Evolutionary conservation across 768 basidiomycete genomes (phyloP), one percentile per base, ranked within the genome.

Genomic region (Mycena latifolia): DNA sequence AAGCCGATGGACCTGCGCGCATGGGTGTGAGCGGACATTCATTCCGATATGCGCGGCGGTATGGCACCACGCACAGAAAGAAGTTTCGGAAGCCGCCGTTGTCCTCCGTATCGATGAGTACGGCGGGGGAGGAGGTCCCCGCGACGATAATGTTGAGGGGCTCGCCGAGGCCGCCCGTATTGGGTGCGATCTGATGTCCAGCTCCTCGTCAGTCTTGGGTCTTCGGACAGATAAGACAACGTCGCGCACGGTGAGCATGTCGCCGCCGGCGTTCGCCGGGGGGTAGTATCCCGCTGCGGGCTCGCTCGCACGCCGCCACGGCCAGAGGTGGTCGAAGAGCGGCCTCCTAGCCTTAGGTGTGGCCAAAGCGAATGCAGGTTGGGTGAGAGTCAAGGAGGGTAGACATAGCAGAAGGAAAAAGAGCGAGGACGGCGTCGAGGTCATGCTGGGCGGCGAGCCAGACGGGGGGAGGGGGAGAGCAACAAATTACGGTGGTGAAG

Each of bases 61-160:
- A 11, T 3, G 28, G n/a, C n/a, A n/a, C n/a, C 27, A 85, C 92
- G 70, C 71, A 95, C 93, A 90, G 78, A 74, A 89, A 92, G 79
- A 91, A 96, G 74, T 96, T 97, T 41, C 87, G 82, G 55, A 95
- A 78, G 4, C 95, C 94, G 17, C 95, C 95, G 52, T 91, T 76
- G 3, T 73, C 71, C 69, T 87, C 75, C 18, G 80, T 79, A 69
- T 90, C 86, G 25, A 87, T 82, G 48, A 95, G 84, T 2, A 96
- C 92, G 6, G 77, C 81, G 5, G 82, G 65, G 71, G 94, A 92
- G 5, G 95, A 97, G 48, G 89, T 82, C 11, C 85, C 92, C 25
- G 92, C 90, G 24, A 98, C 79, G 71, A 98, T 92, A 58, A 84
- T 82, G 71, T 98, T 98, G 47, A 97, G 77, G 7, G 95, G 95